These are phyloP conservation scores for Marasmius tenuissimus DNA, from an alignment of 1,284 basidiomycete genomes.

Conservation along the genomic window DNA sequence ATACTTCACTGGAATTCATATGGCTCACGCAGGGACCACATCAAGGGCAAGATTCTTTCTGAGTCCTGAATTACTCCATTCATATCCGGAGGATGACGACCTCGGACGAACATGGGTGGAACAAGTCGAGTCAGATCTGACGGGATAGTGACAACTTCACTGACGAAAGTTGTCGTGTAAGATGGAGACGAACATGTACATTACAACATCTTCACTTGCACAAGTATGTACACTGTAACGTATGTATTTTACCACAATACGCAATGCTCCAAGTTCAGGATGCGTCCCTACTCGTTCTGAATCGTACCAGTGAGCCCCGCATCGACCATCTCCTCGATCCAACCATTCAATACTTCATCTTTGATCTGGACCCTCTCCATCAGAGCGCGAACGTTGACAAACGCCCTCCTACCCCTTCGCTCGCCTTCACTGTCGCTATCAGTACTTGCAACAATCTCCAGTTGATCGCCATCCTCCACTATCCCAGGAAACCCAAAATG, in stretches of 20 bases:
- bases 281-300: background rate
- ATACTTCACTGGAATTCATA: constrained; percentile 34
- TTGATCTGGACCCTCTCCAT: constrained; percentile 66
- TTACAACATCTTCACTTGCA: background rate
- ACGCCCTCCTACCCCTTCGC: constrained; percentile 66
- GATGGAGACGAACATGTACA: background rate
- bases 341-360: constrained; percentile 70
- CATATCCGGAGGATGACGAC: constrained; percentile 21
- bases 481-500: constrained; percentile 82
- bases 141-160: background rate
- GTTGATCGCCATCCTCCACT: constrained; percentile 64
- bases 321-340: constrained; percentile 80
- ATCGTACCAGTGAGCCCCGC: constrained; percentile 33
- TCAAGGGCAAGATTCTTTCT: constrained; percentile 10
- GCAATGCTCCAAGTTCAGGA: background rate
- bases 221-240: background rate
- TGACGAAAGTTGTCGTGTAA: background rate
- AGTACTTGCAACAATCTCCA: constrained; percentile 38
- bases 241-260: background rate
- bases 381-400: constrained; percentile 56
- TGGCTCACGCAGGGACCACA: constrained; percentile 9
- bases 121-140: background rate
- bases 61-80: constrained; percentile 11
- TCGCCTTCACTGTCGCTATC: constrained; percentile 64
- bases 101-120: constrained; percentile 15